Evolutionary conservation across 148 eudicot genomes (phyloP).

Genomic region (Gaultheria prostrata): DNA sequence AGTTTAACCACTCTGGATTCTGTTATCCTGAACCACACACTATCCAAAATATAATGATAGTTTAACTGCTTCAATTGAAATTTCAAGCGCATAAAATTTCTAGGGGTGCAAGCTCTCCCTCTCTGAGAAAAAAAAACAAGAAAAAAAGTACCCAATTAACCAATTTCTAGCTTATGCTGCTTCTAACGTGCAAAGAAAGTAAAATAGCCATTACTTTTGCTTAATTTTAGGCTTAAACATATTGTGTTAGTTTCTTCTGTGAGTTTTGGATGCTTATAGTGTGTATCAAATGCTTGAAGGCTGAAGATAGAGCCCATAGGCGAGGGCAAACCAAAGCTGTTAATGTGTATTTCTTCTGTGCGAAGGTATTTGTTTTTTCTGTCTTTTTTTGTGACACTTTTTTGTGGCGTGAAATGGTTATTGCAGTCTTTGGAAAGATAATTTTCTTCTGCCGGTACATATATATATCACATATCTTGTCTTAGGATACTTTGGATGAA

Average conservation of each 20-base stretch:
- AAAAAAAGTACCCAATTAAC: neutral
- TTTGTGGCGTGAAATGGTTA: neutral
- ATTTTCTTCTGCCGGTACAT: neutral
- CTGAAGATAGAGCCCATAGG: conserved; percentile 96
- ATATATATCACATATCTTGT: neutral
- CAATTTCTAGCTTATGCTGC: neutral
- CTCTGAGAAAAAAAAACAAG: neutral
- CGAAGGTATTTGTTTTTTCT: conserved; percentile 51
- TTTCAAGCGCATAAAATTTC: neutral
- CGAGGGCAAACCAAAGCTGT: conserved; percentile 89
- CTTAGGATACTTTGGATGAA: conserved; percentile 87
- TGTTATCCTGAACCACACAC: neutral
- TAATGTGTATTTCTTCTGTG: conserved; percentile 88
- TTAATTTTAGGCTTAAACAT: neutral
- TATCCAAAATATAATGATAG: neutral
- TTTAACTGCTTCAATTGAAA: neutral
- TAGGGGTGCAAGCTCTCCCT: neutral
- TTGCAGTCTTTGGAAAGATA: neutral
- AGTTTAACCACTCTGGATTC: neutral
- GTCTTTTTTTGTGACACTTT: neutral
- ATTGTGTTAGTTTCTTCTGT: neutral
- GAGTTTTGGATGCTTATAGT: conserved; percentile 6
- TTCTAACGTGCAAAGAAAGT: neutral
- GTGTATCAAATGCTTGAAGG: conserved; percentile 41
- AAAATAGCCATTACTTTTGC: neutral